Percentiles rank a stretch among this genome's conserved stretches.
phyloP scores from a whole-genome alignment of 208 protist genomes.

The Trypanosoma conorhini region DNA sequence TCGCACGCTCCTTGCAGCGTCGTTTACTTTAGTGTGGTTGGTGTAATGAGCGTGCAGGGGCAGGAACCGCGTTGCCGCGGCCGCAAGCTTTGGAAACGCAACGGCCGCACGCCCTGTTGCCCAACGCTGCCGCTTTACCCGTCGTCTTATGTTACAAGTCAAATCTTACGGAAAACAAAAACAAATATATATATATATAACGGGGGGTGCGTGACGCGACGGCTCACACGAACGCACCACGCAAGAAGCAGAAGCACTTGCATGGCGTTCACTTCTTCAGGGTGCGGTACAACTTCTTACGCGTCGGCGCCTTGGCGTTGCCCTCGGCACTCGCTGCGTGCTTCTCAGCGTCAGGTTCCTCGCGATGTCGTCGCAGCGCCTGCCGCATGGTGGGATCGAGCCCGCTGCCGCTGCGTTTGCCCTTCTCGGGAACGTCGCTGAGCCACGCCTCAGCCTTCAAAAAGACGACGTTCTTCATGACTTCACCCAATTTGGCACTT shows the following conservation, averaged over 20 bases:
- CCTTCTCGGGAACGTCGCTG: constrained; percentile 53
- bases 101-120: neutral
- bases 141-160: neutral
- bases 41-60: neutral
- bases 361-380: constrained; percentile 70
- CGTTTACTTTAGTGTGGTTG: neutral
- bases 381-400: constrained; percentile 72
- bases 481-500: constrained; percentile 59
- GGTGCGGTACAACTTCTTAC: constrained; percentile 70
- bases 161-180: constrained; percentile 9
- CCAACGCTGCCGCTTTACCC: neutral
- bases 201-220: neutral
- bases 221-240: neutral
- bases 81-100: neutral
- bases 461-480: constrained; percentile 85
- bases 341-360: constrained; percentile 34
- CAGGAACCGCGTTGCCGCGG: neutral
- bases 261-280: constrained; percentile 57
- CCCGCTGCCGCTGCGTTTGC: constrained; percentile 43
- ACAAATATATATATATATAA: too few relatives aligned
- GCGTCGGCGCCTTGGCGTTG: constrained; percentile 12
- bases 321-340: constrained; percentile 14
- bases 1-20: neutral
- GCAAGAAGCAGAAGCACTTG: neutral
- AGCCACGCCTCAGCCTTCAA: constrained; percentile 85